These are phyloP conservation scores for Talaromyces albobiverticillius DNA, from an alignment of 2,329 filamentous ascomycete species.

Conservation along the genomic window DNA sequence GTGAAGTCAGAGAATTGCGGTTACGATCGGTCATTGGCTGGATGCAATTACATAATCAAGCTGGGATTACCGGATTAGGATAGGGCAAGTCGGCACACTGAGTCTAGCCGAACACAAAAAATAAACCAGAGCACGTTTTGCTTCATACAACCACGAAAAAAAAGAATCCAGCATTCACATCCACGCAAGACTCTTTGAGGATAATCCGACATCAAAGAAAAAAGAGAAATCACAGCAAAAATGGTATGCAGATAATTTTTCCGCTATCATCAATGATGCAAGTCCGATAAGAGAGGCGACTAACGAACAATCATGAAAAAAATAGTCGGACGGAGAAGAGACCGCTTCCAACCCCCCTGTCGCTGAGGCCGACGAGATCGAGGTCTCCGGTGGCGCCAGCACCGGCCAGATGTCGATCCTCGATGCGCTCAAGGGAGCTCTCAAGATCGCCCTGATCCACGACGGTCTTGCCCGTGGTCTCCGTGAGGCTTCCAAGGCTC, in stretches of 20 bases:
- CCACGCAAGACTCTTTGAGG: constrained; percentile 47
- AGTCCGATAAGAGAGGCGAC: no score
- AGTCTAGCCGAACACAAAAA: constrained; percentile 12
- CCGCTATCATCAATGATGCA: no score
- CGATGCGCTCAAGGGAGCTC: constrained; percentile 96
- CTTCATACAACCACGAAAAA: constrained; percentile 7
- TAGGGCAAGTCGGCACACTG: constrained; percentile 14
- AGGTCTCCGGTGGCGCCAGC: constrained; percentile 86
- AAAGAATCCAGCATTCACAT: constrained; percentile 9
- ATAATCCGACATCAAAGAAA: constrained; percentile 49
- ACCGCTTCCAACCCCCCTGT: constrained; percentile 68
- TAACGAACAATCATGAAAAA: not conserved
- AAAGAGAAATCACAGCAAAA: constrained; percentile 35
- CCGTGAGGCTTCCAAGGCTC: constrained; percentile 96
- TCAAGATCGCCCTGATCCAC: constrained; percentile 99
- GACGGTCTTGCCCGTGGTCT: constrained; percentile 98
- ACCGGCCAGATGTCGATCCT: constrained; percentile 90
- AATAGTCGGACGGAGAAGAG: constrained; percentile 99
- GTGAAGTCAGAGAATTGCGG: no score
- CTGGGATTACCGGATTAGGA: not conserved
- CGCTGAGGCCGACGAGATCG: constrained; percentile 80
- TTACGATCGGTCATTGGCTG: not conserved
- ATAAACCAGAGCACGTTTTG: not conserved
- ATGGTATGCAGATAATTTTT: constrained; percentile 45
- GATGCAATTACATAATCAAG: not conserved